Evolutionary conservation across 495 filamentous ascomycete genomes (phyloP).

Genomic region (Rusavskia elegans): DNA sequence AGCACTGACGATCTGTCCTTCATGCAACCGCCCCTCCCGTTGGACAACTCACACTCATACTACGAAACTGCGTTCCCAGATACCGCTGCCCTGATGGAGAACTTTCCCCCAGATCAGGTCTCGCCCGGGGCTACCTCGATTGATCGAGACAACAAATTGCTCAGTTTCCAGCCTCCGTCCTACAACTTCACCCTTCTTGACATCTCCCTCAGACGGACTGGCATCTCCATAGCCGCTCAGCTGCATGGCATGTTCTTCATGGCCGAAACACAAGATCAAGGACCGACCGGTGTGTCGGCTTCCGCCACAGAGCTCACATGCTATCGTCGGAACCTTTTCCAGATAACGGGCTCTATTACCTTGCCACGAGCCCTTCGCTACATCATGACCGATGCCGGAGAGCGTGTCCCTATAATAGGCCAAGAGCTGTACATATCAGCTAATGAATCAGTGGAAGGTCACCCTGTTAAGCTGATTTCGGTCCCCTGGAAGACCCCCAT

Average conservation of each 20-base stretch:
- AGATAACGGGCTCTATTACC: conserved; percentile 71
- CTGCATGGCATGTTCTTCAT: conserved; percentile 93
- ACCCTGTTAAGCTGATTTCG: conserved; percentile 75
- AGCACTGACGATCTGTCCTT: background rate
- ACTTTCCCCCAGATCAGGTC: conserved; percentile 9
- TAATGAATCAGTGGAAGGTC: conserved; percentile 80
- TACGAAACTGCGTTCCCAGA: conserved; percentile 9
- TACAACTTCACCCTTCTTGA: conserved; percentile 57
- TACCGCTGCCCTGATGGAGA: conserved; percentile 4
- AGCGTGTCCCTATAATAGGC: conserved; percentile 54
- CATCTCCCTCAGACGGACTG: conserved; percentile 41
- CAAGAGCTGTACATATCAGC: conserved; percentile 70
- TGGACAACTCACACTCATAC: background rate
- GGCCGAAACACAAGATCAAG: conserved; percentile 63
- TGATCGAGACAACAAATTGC: conserved; percentile 62
- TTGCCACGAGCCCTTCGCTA: conserved; percentile 55
- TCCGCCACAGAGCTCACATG: conserved; percentile 75
- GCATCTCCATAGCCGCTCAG: conserved; percentile 58
- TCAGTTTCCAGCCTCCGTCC: conserved; percentile 59
- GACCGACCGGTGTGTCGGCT: conserved; percentile 43
- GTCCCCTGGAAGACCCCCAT: conserved; percentile 86
- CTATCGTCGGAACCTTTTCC: conserved; percentile 81
- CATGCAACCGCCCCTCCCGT: background rate
- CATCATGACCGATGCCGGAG: conserved; percentile 63
- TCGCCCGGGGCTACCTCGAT: conserved; percentile 26